Conservation (phyloP, 148 eudicot species). For the Tetragonia tetragonoides region DNA sequence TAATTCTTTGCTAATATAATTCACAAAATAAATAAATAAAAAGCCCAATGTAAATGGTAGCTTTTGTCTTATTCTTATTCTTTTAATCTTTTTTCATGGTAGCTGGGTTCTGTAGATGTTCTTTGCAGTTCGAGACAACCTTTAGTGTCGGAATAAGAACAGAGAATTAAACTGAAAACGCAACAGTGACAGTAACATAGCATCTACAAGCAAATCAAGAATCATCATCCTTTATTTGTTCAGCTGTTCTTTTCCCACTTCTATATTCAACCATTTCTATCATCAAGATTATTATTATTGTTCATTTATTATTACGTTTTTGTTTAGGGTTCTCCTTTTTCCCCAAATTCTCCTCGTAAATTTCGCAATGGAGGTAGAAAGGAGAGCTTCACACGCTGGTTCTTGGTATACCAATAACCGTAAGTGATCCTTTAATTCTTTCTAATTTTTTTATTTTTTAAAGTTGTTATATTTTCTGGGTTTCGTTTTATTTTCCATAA, state of each 20-base stretch:
- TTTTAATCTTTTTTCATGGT: too few relatives aligned
- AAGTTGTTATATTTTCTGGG: background rate
- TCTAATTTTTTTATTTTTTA: background rate
- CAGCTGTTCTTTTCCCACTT: background rate
- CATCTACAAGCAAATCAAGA: too few relatives aligned
- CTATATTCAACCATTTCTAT: background rate
- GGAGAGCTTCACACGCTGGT: conserved; percentile 94
- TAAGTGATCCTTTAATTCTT: conserved; percentile 34
- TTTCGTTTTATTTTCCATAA: background rate
- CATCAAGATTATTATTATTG: too few relatives aligned
- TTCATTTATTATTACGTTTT: background rate
- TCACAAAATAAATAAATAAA: too few relatives aligned
- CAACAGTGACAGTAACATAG: background rate
- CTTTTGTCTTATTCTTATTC: too few relatives aligned
- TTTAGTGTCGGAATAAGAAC: background rate
- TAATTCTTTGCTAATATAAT: too few relatives aligned
- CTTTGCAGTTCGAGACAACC: background rate
- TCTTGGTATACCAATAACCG: conserved; percentile 96
- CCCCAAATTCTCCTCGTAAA: background rate
- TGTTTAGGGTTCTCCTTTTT: conserved; percentile 14
- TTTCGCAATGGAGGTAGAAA: conserved; percentile 55
- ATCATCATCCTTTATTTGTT: too few relatives aligned
- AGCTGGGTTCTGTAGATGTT: too few relatives aligned
- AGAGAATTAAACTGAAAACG: background rate
- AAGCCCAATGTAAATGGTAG: too few relatives aligned